Conservation (phyloP, 495 filamentous ascomycete species). For the Rhypophila decipiens region DNA sequence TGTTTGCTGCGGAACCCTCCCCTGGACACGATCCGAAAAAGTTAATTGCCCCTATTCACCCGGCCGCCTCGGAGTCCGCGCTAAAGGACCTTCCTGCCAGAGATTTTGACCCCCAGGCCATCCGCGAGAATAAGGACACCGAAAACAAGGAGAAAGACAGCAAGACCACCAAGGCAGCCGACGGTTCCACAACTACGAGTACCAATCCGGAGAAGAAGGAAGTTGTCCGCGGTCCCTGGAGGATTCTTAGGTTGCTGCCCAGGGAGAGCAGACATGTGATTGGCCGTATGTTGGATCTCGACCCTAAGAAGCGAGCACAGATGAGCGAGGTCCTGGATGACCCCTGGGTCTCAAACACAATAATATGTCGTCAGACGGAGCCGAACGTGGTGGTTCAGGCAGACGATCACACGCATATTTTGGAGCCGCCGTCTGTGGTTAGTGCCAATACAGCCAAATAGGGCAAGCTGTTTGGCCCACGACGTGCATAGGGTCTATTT, state of each 20-base stretch:
- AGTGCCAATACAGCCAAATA: constrained; percentile 10
- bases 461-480: neutral
- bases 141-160: constrained; percentile 7
- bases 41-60: constrained; percentile 25
- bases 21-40: constrained; percentile 46
- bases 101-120: constrained; percentile 30
- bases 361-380: constrained; percentile 47
- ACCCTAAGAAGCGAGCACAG: constrained; percentile 75
- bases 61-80: constrained; percentile 31
- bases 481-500: too few relatives aligned
- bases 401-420: constrained; percentile 45
- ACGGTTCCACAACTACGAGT: constrained; percentile 12
- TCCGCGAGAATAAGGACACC: constrained; percentile 12
- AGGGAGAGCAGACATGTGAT: constrained; percentile 87
- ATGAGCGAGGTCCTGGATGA: constrained; percentile 81
- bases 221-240: constrained; percentile 87
- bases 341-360: constrained; percentile 75
- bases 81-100: constrained; percentile 27
- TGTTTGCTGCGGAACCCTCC: constrained; percentile 75
- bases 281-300: constrained; percentile 84
- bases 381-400: constrained; percentile 39
- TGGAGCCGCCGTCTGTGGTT: constrained; percentile 41
- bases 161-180: constrained; percentile 1
- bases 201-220: constrained; percentile 56
- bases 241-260: constrained; percentile 83